Base-by-base conservation (phyloP, 805 yeast genomes). In the Saturnispora kantuleensis region DNA sequence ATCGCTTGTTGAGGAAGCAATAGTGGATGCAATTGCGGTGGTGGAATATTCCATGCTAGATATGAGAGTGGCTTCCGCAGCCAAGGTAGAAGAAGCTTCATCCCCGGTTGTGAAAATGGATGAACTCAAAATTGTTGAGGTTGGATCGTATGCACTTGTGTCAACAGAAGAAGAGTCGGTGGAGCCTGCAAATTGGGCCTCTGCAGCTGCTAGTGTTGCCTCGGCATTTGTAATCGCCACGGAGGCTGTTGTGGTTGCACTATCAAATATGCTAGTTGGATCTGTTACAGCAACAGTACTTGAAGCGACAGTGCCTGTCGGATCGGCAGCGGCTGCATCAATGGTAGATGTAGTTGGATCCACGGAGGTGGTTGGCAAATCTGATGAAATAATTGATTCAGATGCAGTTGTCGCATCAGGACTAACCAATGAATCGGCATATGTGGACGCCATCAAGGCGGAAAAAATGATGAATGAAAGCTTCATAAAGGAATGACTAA, bases 401-500 rank as follows among this genome's bases (percentile, higher is more conserved):
- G 21, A n/a, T 4, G 15, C 17, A 13, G 15, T 35, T 13, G 39
- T 21, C 37, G 15, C 37, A 34, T 16, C 37, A 34, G 3, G 3
- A 34, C 37, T 34, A 21, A 13, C 37, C 11, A 13, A 12, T n/a
- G 15, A 11, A 10, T 34, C 37, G 15, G 37, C 37, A 12, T n/a
- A 34, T 9, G 16, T 18, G 18, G 16, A 10, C 12, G 31, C 31
- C 31, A 37, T 13, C 11, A 37, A 21, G n/a, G 39, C 31, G 26
- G 39, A 26, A 37, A 37, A 21, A 8, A 37, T 18, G 16, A 37
- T 37, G 15, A 31, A 12, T 12, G 39, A 21, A 9, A 37, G 8
- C 16, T 37, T 37, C 39, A 37, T 37, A 37, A 41, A 35, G 40
- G 39, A 41, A 41, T 13, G 44, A 40, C 32, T 31, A 30, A 13